Percentiles rank a stretch among this genome's conserved stretches.
Evolutionary conservation across 164 flowering plant genomes (phyloP).

Genomic region (Magnolia sinica): DNA sequence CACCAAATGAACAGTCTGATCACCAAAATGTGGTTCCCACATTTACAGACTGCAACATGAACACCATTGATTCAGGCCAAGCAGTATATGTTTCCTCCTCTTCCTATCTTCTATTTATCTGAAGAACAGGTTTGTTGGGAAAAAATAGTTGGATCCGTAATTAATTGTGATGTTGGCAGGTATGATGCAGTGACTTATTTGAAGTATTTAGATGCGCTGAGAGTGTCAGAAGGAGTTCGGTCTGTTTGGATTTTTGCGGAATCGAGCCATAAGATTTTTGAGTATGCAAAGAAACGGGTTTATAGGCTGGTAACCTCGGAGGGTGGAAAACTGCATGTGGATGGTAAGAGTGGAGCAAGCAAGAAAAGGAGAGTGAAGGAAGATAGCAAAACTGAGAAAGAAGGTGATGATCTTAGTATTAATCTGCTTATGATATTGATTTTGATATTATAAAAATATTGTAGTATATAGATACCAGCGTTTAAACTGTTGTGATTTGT

Average conservation of each 20-base stretch:
- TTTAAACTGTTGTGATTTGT: neutral
- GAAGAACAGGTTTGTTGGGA: neutral
- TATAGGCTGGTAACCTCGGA: constrained; percentile 55
- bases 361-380: constrained; percentile 66
- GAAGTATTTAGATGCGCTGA: constrained; percentile 91
- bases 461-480: neutral
- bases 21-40: neutral
- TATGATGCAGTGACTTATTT: constrained; percentile 93
- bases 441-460: neutral
- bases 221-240: constrained; percentile 91
- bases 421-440: neutral
- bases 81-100: neutral
- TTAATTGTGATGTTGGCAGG: constrained; percentile 33
- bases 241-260: constrained; percentile 98
- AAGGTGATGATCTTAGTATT: constrained; percentile 30
- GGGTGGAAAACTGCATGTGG: constrained; percentile 37
- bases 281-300: constrained; percentile 89
- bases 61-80: neutral
- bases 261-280: constrained; percentile 94
- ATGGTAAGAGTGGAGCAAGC: constrained; percentile 27
- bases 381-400: constrained; percentile 25
- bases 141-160: neutral
- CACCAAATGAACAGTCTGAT: neutral
- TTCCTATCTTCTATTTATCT: neutral
- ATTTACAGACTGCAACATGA: neutral